Evolutionary conservation across 495 filamentous ascomycete species (phyloP), one percentile per base, ranked within the genome.

Genomic region (Penicillium soppii): DNA sequence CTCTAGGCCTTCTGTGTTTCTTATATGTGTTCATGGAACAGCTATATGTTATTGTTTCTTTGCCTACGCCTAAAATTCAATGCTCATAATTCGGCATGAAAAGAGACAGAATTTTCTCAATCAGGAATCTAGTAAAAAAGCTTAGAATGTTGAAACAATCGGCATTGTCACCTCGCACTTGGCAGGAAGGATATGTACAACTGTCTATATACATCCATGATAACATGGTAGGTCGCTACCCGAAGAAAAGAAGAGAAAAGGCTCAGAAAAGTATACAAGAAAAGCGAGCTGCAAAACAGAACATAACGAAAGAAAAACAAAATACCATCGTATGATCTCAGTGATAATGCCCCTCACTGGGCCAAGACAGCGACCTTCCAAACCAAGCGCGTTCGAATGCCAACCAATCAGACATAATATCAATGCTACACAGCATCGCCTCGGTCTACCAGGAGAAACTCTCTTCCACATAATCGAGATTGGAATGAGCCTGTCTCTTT

Each of bases 381-480:
- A 20, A 38, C 4, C 30, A 48, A 51, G 29, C 29, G 37, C 44
- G 35, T 44, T 43, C 41, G 43, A 38, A 41, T 27, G 42, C 27
- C 36, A 46, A 49, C 21, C 39, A 36, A 43, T 33, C 42, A 52
- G 27, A 38, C 10, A 37, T 17, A 32, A 23, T 36, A 26, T 16
- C 19, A 25, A 21, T 37, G 41, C n/a, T n/a, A 27, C n/a, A 43
- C 36, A 44, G 44, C 37, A 27, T 16, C 13, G 16, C 19, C 22
- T 9, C 16, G 3, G 6, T 23, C 26, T 65, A 97, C 92, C 92
- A 97, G 2, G 88, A 87, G 69, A 96, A 96, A 47, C 82, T 84
- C 69, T 97, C 91, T 69, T 97, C 90, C 29, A 90, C 73, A 57
- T 92, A 92, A 59, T 95, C 89, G 16, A 97, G 75, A 46, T 83